A percentile compares a stretch with the other conserved stretches of the same genome.
Conservation (phyloP, 306 rosid species). For the Quercus glauca region DNA sequence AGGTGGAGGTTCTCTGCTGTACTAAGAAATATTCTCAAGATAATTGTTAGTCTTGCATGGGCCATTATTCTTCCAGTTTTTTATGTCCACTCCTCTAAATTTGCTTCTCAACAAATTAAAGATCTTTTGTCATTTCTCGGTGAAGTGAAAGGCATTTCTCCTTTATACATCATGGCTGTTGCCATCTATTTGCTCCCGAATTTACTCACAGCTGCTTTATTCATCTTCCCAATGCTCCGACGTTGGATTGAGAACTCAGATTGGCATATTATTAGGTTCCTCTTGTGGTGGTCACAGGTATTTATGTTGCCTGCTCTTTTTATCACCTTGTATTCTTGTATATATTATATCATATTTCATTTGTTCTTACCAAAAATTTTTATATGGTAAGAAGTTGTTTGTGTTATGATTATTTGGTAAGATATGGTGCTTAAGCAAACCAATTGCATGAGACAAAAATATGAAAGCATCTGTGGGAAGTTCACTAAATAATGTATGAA, state of each 20-base stretch:
- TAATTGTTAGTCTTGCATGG: conserved; percentile 79
- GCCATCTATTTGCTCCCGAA: conserved; percentile 85
- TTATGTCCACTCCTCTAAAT: conserved; percentile 53
- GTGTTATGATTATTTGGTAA: not conserved
- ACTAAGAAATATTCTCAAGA: conserved; percentile 75
- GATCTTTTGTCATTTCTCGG: conserved; percentile 50
- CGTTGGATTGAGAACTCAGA: conserved; percentile 99
- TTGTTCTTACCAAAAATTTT: conserved; percentile 7
- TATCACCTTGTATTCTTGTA: conserved; percentile 1
- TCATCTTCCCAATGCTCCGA: conserved; percentile 89
- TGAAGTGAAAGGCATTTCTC: conserved; percentile 56
- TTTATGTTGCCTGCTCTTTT: conserved; percentile 12
- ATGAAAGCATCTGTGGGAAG: conserved; percentile 8
- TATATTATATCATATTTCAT: not conserved
- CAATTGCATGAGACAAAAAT: conserved; percentile 3
- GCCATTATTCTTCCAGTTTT: conserved; percentile 69
- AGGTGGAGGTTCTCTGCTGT: conserved; percentile 79
- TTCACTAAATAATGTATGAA: not conserved
- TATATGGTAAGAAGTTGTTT: conserved; percentile 8
- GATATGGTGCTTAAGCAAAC: conserved; percentile 4
- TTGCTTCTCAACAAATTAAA: conserved; percentile 33
- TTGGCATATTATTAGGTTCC: conserved; percentile 86
- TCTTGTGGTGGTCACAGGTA: conserved; percentile 99
- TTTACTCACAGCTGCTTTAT: conserved; percentile 60
- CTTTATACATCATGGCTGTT: conserved; percentile 70